phyloP scores from a whole-genome alignment of 1,284 basidiomycete species.

The Ustilago hordei region DNA sequence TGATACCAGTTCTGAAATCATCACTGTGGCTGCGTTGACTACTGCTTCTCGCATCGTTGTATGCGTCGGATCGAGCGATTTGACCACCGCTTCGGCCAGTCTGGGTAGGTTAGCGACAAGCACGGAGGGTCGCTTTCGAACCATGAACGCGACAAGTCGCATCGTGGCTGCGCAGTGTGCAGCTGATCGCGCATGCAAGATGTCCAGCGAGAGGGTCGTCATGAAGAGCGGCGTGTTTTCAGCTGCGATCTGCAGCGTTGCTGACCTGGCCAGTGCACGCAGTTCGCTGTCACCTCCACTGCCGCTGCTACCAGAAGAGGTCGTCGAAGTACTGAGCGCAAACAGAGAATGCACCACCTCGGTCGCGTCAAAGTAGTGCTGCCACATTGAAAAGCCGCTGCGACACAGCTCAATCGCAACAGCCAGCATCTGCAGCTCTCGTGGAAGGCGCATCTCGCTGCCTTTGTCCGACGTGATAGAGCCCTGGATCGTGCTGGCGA shows the following conservation, averaged over 20 bases:
- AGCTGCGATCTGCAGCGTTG: constrained; percentile 85
- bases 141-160: constrained; percentile 92
- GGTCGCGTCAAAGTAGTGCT: constrained; percentile 91
- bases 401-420: constrained; percentile 90
- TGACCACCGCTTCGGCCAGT: constrained; percentile 93
- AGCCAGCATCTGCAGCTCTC: constrained; percentile 74
- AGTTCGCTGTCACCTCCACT: constrained; percentile 31
- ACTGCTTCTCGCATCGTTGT: constrained; percentile 86
- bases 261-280: constrained; percentile 75
- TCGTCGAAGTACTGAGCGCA: constrained; percentile 71
- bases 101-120: constrained; percentile 87
- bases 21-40: constrained; percentile 89
- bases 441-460: constrained; percentile 26
- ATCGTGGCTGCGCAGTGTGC: constrained; percentile 88
- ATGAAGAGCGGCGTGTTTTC: constrained; percentile 91
- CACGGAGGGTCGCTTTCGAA: constrained; percentile 78
- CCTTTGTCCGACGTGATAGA: constrained; percentile 25
- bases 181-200: constrained; percentile 81
- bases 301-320: constrained; percentile 13
- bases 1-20: constrained; percentile 80
- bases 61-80: constrained; percentile 91
- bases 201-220: constrained; percentile 91
- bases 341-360: constrained; percentile 88
- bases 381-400: constrained; percentile 91
- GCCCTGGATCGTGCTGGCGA: constrained; percentile 81